Conservation (phyloP, 371 early-diverging fungal genomes). For the Syncephalis fuscata region DNA sequence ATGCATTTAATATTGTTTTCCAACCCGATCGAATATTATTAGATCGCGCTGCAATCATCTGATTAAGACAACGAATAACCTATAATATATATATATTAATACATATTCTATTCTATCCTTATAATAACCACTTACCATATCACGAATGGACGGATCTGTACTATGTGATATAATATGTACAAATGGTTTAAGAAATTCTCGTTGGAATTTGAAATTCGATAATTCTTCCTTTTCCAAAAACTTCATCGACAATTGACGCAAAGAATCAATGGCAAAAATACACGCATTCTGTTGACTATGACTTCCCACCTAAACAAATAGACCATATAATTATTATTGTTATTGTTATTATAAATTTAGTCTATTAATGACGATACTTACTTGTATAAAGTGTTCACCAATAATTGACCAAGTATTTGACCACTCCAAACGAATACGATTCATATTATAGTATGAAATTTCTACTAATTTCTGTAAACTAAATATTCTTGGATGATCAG, state of each 20-base stretch:
- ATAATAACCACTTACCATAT: too few relatives aligned
- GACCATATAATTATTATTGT: background rate
- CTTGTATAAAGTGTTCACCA: conserved; percentile 76
- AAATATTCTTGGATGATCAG: conserved; percentile 63
- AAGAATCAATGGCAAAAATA: conserved; percentile 81
- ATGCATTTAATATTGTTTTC: conserved; percentile 77
- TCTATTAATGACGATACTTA: conserved; percentile 2
- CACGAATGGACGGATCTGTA: conserved; percentile 63
- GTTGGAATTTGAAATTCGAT: conserved; percentile 90
- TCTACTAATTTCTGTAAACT: conserved; percentile 84
- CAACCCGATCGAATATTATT: conserved; percentile 75
- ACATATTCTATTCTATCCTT: background rate
- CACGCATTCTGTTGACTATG: conserved; percentile 73
- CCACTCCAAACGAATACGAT: conserved; percentile 93
- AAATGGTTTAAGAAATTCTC: conserved; percentile 87
- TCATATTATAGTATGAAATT: conserved; percentile 94
- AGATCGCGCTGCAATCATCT: conserved; percentile 67
- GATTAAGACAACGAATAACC: conserved; percentile 72
- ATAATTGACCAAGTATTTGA: conserved; percentile 86
- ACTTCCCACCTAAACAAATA: conserved; percentile 45
- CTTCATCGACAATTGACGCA: conserved; percentile 86
- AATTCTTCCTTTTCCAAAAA: conserved; percentile 90
- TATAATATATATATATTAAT: background rate
- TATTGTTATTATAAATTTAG: conserved; percentile 45
- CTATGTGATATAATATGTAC: conserved; percentile 65